Evolutionary conservation across 2,329 filamentous ascomycete genomes (phyloP).

Genomic region (Metarhizium robertsii): DNA sequence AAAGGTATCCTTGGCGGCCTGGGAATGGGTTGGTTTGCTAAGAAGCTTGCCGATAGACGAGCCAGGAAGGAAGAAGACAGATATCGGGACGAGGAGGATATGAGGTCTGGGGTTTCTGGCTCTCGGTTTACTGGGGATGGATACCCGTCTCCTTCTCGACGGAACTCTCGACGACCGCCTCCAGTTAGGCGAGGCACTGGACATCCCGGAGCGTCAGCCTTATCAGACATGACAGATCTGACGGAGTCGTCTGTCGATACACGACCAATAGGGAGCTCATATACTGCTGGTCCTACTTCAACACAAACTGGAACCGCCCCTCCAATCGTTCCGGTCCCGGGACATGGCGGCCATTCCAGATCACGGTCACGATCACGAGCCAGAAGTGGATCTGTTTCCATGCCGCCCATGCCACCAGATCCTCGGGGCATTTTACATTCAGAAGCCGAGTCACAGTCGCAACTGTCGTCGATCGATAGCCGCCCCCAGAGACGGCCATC

Average conservation of each 20-base stretch:
- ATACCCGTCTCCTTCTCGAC: conserved; percentile 38
- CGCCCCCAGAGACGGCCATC: conserved; percentile 33
- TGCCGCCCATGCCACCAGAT: conserved; percentile 47
- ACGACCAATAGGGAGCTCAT: conserved; percentile 17
- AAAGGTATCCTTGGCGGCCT: conserved; percentile 52
- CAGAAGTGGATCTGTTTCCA: conserved; percentile 32
- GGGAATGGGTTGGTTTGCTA: conserved; percentile 60
- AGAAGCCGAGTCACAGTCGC: conserved; percentile 18
- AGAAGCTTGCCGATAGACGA: conserved; percentile 50
- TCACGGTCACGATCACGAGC: conserved; percentile 28
- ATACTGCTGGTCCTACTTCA: conserved; percentile 11
- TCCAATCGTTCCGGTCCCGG: conserved; percentile 8
- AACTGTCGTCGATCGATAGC: conserved; percentile 20
- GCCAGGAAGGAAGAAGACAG: conserved; percentile 39
- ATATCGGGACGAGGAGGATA: conserved; percentile 39
- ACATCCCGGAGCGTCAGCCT: conserved; percentile 15
- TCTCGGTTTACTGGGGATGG: conserved; percentile 64
- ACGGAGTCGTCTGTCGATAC: conserved; percentile 27
- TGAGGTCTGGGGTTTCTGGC: conserved; percentile 50
- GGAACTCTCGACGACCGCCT: conserved; percentile 19
- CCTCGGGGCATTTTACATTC: conserved; percentile 32
- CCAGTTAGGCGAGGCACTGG: conserved; percentile 21
- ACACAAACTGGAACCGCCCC: conserved; percentile 14
- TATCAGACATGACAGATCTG: conserved; percentile 22
- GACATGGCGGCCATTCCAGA: conserved; percentile 16